Conservation (phyloP, 2,329 filamentous ascomycete species). For the Clathrospora elynae region DNA sequence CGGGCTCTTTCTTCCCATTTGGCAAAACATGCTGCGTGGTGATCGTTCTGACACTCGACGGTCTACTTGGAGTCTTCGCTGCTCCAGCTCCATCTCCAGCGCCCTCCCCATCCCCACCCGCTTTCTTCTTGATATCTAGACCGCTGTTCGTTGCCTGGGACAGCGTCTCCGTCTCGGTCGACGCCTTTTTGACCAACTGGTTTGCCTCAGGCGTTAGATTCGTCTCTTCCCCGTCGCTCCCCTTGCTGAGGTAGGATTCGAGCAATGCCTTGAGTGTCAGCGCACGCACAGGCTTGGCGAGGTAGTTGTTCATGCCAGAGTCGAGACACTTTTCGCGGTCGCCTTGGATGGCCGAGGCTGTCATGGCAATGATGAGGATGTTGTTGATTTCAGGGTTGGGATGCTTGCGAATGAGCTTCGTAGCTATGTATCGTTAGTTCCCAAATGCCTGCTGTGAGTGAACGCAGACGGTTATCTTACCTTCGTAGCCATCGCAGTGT, state of each 20-base stretch:
- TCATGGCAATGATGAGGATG: conserved; percentile 96
- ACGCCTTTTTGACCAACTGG: conserved; percentile 48
- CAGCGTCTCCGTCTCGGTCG: conserved; percentile 26
- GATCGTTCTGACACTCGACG: conserved; percentile 19
- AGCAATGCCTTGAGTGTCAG: conserved; percentile 86
- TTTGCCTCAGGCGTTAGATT: conserved; percentile 55
- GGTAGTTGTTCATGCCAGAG: conserved; percentile 96
- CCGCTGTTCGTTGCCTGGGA: not conserved
- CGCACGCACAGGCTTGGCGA: conserved; percentile 91
- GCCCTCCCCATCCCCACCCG: conserved; percentile 1
- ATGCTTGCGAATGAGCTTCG: conserved; percentile 79
- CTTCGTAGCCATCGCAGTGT: conserved; percentile 85
- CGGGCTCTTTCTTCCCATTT: conserved; percentile 15
- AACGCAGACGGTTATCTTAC: conserved; percentile 14
- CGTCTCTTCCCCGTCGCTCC: conserved; percentile 44
- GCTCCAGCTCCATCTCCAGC: conserved; percentile 2
- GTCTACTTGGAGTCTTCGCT: conserved; percentile 16
- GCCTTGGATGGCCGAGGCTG: conserved; percentile 89
- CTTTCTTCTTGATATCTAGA: not conserved
- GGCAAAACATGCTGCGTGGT: conserved; percentile 22
- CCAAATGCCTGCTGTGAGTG: not conserved
- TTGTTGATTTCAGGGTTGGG: conserved; percentile 75
- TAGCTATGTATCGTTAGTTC: conserved; percentile 59
- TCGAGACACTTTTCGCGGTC: conserved; percentile 90
- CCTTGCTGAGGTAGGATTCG: conserved; percentile 66